Evolutionary conservation across 176 grass and related monocot species (phyloP), one percentile per base, ranked within the genome.

Genomic region (Eleusine coracana): DNA sequence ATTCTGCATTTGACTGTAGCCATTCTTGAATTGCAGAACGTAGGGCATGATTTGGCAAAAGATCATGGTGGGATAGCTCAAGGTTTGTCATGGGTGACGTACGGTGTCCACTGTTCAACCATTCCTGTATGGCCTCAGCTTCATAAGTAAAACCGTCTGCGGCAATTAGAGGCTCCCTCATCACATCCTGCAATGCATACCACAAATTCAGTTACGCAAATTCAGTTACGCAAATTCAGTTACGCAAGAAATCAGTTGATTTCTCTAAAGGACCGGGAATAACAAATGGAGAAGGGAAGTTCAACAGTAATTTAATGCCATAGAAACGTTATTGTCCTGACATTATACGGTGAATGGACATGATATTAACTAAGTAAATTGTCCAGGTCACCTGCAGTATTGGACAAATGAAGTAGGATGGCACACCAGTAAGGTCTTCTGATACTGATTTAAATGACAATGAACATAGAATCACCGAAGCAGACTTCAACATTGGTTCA

Each of bases 71-170:
- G 10, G 52, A 21, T 59, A 94, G 88, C 88, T 86, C 81, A 49
- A 88, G 75, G 50, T 91, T 94, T 34, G 88, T 91, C 86, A 88
- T 78, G 40, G 88, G 91, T 54, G 92, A 90, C 29, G 92, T 93
- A 38, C 49, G 71, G 41, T 82, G 78, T 1, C 83, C 86, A 49
- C 79, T 77, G 29, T 81, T 63, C 41, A 93, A 66, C 92, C 92
- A 90, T 76, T 74, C 83, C 80, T 68, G 86, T 80, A 94, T 94
- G 69, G 92, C 88, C n/a, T 86, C 80, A 0, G 88, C 92, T 81
- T 94, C 92, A 27, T 91, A 94, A 40, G 88, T 88, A 82, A 94
- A 91, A 64, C 92, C 92, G 84, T 91, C 88, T 41, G 88, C 92
- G 41, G 86, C 88, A 38, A 90, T 81, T 34, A 91, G 80, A 75